A percentile compares a stretch with the other conserved stretches of the same genome.
These are phyloP conservation scores for Verticillium albo-atrum DNA, from an alignment of 2,329 filamentous ascomycete genomes.

Conservation along the genomic window DNA sequence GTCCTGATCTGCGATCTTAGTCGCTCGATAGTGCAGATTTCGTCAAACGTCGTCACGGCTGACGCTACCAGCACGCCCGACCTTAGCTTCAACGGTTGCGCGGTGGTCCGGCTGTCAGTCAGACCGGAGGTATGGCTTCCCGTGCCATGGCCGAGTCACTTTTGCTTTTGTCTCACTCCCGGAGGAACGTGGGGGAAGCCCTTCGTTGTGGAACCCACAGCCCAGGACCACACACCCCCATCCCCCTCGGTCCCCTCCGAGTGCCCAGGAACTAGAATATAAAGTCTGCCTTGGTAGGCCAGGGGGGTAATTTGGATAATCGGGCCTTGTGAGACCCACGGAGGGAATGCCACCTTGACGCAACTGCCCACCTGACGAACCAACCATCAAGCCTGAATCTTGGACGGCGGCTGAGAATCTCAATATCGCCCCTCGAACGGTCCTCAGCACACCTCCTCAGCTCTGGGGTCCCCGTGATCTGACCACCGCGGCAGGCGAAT, in stretches of 20 bases:
- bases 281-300: neutral
- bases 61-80: neutral
- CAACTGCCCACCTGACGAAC: neutral
- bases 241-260: neutral
- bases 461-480: neutral
- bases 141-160: neutral
- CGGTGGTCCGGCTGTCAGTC: neutral
- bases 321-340: slow-evolving; percentile 1
- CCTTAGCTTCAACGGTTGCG: neutral
- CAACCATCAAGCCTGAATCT: neutral
- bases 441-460: neutral
- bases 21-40: neutral
- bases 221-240: no score
- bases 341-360: neutral
- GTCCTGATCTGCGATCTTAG: neutral
- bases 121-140: neutral
- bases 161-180: neutral
- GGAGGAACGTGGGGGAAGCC: neutral
- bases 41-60: neutral
- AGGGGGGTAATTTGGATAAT: slow-evolving; percentile 3
- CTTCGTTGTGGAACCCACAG: neutral
- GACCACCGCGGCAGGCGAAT: neutral
- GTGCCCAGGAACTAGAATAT: neutral
- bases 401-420: neutral
- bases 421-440: neutral